Evolutionary conservation across 345 rosid species (phyloP), one percentile per base, ranked within the genome.

Genomic region (Lepidium aucheri): DNA sequence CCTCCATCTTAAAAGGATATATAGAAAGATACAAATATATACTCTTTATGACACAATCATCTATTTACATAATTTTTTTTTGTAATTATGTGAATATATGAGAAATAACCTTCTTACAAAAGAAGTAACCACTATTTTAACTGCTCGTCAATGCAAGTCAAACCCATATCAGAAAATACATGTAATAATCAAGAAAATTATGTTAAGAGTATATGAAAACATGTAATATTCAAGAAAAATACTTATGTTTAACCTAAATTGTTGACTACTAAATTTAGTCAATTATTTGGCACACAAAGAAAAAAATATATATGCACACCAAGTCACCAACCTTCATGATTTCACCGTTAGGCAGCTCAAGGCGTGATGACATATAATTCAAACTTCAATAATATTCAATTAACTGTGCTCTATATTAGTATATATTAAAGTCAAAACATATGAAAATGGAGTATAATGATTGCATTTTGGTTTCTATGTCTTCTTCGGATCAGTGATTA

Each of bases 391-490:
- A 44, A 41, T 24, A 73, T 76, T 53, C 57, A 73, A 76, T 53
- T 78, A 63, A 62, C 74, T 68, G 68, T 12, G 7, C 39, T 38
- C 39, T 65, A 69, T 34, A n/a, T n/a, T n/a, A n/a, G 34, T 69
- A 22, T 59, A 40, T 42, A 47, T 15, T 24, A 39, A 70, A 40
- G 20, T 5, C 26, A 65, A 62, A 26, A 65, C 45, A 2, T 12
- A 46, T 1, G 20, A 8, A 57, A 64, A 53, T 70, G 43, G 56
- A 54, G 35, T 47, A 72, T 20, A 16, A 83, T 84, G 74, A 85
- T 84, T 82, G 49, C 77, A 10, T 78, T 78, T 79, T 83, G 88
- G 89, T 86, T 84, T 80, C 70, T 67, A 63, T 81, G 84, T 84
- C 83, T 69, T 80, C 86, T 80, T 86, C 86, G 53, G 46, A 71